A percentile compares a stretch with the other conserved stretches of the same genome.
phyloP scores from a whole-genome alignment of 2,329 filamentous ascomycete species.

The Beauveria caledonica region DNA sequence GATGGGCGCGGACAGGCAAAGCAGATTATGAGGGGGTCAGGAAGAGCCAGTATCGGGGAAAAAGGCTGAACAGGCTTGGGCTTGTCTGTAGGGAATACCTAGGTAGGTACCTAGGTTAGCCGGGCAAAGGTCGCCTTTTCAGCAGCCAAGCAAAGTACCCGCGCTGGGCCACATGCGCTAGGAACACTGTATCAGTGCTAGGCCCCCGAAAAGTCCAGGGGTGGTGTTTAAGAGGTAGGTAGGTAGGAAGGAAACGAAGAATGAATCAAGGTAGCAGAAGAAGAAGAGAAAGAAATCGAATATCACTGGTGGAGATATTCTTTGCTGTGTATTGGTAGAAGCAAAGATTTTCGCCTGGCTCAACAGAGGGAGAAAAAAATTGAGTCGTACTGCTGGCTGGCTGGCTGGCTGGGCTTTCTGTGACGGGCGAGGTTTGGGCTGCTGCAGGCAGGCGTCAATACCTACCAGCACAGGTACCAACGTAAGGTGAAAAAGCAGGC shows the following conservation, averaged over 20 bases:
- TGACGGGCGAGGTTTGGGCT: not conserved
- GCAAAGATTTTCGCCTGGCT: not conserved
- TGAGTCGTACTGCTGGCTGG: not conserved
- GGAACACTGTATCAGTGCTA: not conserved
- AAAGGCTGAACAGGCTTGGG: not conserved
- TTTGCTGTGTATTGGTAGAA: not conserved
- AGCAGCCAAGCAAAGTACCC: not conserved
- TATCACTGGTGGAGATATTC: not conserved
- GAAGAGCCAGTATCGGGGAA: not conserved
- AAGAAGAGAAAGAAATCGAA: not conserved
- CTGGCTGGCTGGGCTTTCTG: not conserved
- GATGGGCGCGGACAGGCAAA: conserved; percentile 7
- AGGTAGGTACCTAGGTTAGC: not conserved
- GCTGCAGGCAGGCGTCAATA: not conserved
- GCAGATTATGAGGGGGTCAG: conserved; percentile 11
- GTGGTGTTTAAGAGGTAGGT: not conserved
- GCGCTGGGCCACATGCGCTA: not conserved
- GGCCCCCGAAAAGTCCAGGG: not conserved
- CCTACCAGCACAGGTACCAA: no score
- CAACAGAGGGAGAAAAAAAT: not conserved
- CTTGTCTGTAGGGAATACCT: not conserved
- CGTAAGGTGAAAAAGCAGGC: not conserved
- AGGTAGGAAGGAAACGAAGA: not conserved
- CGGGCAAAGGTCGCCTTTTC: not conserved
- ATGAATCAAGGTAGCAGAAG: not conserved